These are phyloP conservation scores for Syzygium oleosum DNA, from an alignment of 345 rosid genomes.

Conservation along the genomic window DNA sequence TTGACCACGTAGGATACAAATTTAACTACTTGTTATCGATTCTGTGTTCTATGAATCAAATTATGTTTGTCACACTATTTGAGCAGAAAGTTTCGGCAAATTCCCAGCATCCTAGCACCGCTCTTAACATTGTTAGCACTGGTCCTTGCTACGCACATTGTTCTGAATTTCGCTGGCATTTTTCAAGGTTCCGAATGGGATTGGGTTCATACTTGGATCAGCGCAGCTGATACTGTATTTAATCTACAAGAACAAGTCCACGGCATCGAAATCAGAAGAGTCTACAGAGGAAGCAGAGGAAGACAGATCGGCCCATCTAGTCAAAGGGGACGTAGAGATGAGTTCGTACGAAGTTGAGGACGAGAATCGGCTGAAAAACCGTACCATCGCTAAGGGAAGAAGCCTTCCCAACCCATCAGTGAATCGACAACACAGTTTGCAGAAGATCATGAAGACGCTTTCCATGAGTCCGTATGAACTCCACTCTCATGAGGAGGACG, in stretches of 20 bases:
- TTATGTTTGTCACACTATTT: not conserved
- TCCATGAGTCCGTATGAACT: constrained; percentile 19
- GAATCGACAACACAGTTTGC: constrained; percentile 13
- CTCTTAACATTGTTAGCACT: not conserved
- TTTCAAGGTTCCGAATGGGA: constrained; percentile 40
- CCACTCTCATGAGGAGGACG: not conserved
- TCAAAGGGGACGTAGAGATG: constrained; percentile 17
- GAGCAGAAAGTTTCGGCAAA: not conserved
- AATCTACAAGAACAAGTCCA: constrained; percentile 26
- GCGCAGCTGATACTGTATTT: constrained; percentile 40
- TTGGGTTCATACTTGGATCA: constrained; percentile 39
- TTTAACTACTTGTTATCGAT: not conserved
- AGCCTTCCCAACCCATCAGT: constrained; percentile 19
- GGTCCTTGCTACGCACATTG: not conserved
- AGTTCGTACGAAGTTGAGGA: not conserved
- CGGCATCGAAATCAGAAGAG: constrained; percentile 1
- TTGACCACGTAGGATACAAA: not conserved
- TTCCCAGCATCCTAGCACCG: not conserved
- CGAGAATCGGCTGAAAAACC: constrained; percentile 2
- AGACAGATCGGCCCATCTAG: constrained; percentile 17
- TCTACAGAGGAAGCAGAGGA: constrained; percentile 4
- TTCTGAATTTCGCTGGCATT: not conserved
- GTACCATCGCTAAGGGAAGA: constrained; percentile 1
- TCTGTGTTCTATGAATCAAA: not conserved
- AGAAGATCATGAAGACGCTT: constrained; percentile 13